Evolutionary conservation across 495 filamentous ascomycete species (phyloP), one percentile per base, ranked within the genome.

Genomic region (Chaetomium fimeti): DNA sequence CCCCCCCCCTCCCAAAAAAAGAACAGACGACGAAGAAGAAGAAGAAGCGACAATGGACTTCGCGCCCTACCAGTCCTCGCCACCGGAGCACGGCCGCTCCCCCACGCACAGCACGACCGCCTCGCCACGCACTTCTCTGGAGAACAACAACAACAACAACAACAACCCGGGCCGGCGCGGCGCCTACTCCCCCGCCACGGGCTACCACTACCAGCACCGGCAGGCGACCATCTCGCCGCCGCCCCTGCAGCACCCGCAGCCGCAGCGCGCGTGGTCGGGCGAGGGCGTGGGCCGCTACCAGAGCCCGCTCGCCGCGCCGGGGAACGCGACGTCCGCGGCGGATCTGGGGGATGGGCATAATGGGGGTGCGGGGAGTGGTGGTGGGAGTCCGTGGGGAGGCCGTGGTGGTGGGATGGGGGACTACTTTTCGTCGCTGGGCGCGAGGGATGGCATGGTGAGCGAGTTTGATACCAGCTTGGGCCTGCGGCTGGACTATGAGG

Each of bases 11-110:
- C 3, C 32, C 32, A 9, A 32, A 3, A 32, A 32, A 5, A 36
- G 12, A 36, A 36, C 32, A 32, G 7, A 32, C n/a, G n/a, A n/a
- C n/a, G n/a, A n/a, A n/a, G n/a, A n/a, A n/a, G n/a, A n/a, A n/a
- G n/a, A n/a, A n/a, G n/a, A n/a, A n/a, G n/a, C n/a, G n/a, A n/a
- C n/a, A 43, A 95, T 95, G 90, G 91, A 97, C 77, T 98, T 98
- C 77, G 93, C 93, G 29, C 93, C 93, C 36, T 98, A 98, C 78
- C 93, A 98, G 82, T 83, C 92, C 77, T 87, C 88, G 63, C 88
- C 89, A 15, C 92, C 92, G 25, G 91, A 93, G 81, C 80, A 84
- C 69, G 85, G 86, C 51, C 84, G 88, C 75, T 93, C 88, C 18
- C 91, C 86, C 59, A 32, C 58, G 5, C 82, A 80, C 67, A 72